Conservation (phyloP, 2,329 filamentous ascomycete species). For the Fusarium sp. region DNA sequence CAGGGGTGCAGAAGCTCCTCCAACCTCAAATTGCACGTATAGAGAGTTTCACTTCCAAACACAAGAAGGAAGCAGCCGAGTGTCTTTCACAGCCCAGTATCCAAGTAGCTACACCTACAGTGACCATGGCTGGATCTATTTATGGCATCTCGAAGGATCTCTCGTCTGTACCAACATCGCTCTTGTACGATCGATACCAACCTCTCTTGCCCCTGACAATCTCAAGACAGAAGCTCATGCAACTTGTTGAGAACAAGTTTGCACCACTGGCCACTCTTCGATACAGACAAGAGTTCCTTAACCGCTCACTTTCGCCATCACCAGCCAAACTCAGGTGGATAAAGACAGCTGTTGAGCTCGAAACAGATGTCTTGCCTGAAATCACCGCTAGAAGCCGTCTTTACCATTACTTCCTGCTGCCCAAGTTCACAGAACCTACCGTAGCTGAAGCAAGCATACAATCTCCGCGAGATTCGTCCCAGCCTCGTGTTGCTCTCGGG, state of each 20-base stretch:
- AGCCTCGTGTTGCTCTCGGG: conserved; percentile 51
- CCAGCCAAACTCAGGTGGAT: conserved; percentile 41
- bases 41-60: conserved; percentile 36
- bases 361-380: conserved; percentile 55
- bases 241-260: conserved; percentile 55
- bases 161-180: conserved; percentile 49
- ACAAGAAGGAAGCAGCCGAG: conserved; percentile 27
- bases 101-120: conserved; percentile 48
- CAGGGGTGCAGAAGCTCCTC: conserved; percentile 48
- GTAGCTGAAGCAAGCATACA: conserved; percentile 55
- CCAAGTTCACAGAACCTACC: conserved; percentile 48
- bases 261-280: conserved; percentile 54
- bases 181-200: conserved; percentile 56
- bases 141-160: conserved; percentile 54
- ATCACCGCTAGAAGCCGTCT: conserved; percentile 54
- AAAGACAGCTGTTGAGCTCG: conserved; percentile 43
- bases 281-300: conserved; percentile 57
- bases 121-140: conserved; percentile 56
- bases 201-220: conserved; percentile 54
- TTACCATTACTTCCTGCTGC: conserved; percentile 51
- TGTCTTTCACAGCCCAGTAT: conserved; percentile 29
- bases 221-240: conserved; percentile 52
- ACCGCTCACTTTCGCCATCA: conserved; percentile 25
- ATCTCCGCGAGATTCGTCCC: conserved; percentile 36
- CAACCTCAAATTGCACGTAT: conserved; percentile 45